Conservation (phyloP, 108 stramenopile genomes). For the Hondaea fermentalgiana region DNA sequence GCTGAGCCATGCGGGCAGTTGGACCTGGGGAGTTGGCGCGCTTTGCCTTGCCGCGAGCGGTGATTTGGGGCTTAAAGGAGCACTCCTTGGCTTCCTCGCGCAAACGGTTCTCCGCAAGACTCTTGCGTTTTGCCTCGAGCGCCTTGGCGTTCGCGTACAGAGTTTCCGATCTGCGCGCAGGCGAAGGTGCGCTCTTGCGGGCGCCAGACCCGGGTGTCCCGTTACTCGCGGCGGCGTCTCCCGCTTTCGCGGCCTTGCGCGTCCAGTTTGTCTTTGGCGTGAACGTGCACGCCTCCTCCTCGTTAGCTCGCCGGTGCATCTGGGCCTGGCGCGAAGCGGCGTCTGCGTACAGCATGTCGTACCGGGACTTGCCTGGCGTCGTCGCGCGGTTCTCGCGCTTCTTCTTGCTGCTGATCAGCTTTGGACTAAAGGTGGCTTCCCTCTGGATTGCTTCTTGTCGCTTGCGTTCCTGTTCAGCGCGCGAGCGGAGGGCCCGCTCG, state of each 20-base stretch:
- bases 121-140: not conserved
- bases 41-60: not conserved
- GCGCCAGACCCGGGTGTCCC: too few relatives aligned
- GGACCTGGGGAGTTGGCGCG: not conserved
- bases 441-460: not conserved
- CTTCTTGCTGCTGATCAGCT: slow-evolving; percentile 10
- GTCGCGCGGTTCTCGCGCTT: not conserved
- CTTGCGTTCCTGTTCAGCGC: not conserved
- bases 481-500: not conserved
- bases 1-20: not conserved
- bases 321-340: not conserved
- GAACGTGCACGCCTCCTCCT: not conserved
- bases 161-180: not conserved
- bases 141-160: not conserved
- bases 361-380: not conserved
- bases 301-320: not conserved
- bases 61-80: not conserved
- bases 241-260: not conserved
- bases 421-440: not conserved
- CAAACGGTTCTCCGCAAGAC: not conserved
- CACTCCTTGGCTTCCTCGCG: not conserved
- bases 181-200: not conserved
- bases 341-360: slow-evolving; percentile 5
- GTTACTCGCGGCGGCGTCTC: not conserved
- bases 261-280: not conserved